Evolutionary conservation across 2,329 filamentous ascomycete genomes (phyloP).

Genomic region (Colletotrichum sp.): DNA sequence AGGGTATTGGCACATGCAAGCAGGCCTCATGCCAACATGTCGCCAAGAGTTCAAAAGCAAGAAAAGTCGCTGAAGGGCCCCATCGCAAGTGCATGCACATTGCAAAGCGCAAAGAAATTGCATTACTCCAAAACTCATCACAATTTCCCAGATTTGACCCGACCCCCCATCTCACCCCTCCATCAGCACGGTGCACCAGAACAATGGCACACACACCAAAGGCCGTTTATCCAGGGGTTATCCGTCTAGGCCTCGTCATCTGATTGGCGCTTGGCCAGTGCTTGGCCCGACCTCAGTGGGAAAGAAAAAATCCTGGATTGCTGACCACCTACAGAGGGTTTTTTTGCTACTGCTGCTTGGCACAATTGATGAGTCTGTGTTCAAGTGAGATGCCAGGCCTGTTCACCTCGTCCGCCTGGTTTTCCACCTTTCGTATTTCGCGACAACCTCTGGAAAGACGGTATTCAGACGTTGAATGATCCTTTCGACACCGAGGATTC

Average conservation of each 20-base stretch:
- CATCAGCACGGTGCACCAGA: neutral
- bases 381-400: neutral
- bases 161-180: neutral
- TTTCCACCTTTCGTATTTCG: neutral
- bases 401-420: neutral
- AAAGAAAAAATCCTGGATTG: neutral
- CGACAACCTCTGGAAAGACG: neutral
- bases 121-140: neutral
- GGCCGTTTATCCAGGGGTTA: slow-evolving; percentile 1
- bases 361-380: neutral
- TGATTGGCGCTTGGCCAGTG: slow-evolving; percentile 17
- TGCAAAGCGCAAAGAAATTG: slow-evolving; percentile 8
- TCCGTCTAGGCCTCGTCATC: neutral
- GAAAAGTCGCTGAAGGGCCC: neutral
- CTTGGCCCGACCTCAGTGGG: neutral
- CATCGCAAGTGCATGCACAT: neutral
- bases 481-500: neutral
- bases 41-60: neutral
- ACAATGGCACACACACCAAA: neutral
- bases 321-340: neutral
- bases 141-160: neutral
- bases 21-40: neutral
- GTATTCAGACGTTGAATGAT: neutral
- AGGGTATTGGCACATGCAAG: neutral
- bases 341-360: neutral